phyloP scores from a whole-genome alignment of 148 eudicot species.

The Heliosperma pusillum region DNA sequence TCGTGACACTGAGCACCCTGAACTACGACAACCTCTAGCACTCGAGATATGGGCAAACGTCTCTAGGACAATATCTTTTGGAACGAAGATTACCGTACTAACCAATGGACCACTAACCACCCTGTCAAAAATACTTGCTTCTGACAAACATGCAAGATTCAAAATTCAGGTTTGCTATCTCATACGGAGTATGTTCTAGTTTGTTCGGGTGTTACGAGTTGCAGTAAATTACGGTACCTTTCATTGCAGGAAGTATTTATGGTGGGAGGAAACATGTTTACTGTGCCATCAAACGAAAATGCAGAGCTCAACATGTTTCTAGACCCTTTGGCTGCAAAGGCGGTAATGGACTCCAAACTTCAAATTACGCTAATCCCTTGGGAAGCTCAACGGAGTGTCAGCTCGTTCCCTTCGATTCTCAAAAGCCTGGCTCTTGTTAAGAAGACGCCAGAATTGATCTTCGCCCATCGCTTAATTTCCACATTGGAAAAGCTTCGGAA shows the following conservation, averaged over 20 bases:
- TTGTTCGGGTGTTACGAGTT: not conserved
- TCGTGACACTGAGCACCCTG: conserved; percentile 59
- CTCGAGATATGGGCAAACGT: conserved; percentile 67
- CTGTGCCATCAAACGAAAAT: conserved; percentile 50
- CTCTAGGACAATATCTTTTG: conserved; percentile 36
- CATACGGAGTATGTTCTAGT: conserved; percentile 11
- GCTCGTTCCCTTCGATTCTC: conserved; percentile 31
- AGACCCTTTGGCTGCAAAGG: conserved; percentile 80
- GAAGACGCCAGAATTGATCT: conserved; percentile 57
- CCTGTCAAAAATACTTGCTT: conserved; percentile 57
- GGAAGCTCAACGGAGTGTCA: conserved; percentile 43
- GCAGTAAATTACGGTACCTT: not conserved
- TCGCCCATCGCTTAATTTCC: conserved; percentile 43
- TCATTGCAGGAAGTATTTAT: conserved; percentile 58
- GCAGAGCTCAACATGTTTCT: conserved; percentile 81
- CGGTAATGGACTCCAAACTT: conserved; percentile 50
- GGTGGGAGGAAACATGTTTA: conserved; percentile 72
- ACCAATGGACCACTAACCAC: conserved; percentile 83
- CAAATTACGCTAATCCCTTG: conserved; percentile 63
- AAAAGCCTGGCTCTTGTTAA: conserved; percentile 28
- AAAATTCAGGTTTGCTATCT: conserved; percentile 40
- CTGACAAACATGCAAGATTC: conserved; percentile 42
- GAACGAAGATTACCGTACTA: conserved; percentile 49
- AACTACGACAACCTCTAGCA: conserved; percentile 66
- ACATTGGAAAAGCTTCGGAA: conserved; percentile 42